Base-by-base conservation (phyloP, 768 basidiomycete species). In the Cyclocybe aegerita region DNA sequence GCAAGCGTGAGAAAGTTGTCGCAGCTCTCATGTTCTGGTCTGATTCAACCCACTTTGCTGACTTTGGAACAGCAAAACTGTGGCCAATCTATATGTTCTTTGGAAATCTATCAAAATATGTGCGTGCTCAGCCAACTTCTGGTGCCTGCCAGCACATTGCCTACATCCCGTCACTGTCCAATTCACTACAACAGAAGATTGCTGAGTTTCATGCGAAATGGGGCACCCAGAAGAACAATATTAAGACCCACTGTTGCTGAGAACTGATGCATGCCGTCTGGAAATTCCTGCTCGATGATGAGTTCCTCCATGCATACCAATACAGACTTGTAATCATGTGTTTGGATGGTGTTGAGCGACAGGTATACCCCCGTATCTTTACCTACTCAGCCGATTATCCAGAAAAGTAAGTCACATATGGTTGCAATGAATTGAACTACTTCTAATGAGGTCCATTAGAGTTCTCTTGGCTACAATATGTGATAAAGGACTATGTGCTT, bases 321-420 rank as follows among this genome's bases (percentile, higher is more conserved):
- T 55, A 72, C 49, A 70, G 73, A 0, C 64, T 72, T 7, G 62
- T 67, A 1, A 35, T 71, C 0, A 32, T 40, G 6, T 72, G 65
- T 42, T 17, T 29, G 8, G 71, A 73, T 61, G 65, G 66, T 0
- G 54, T 71, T 6, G 10, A 33, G 8, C 61, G 70, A 1, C 57
- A 57, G 2, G 47, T 74, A 9, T 74, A 61, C 54, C 69, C 68
- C 8, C 57, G 63, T 0, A 46, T 74, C 17, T 65, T 72, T 42
- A 68, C 62, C 0, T 71, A 72, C 49, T 66, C 69, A 1, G 68
- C 69, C 0, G 71, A 73, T n/a, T n/a, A n/a, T n/a, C n/a, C n/a
- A n/a, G n/a, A n/a, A n/a, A n/a, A n/a, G n/a, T n/a, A n/a, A n/a
- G n/a, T n/a, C n/a, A n/a, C n/a, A n/a, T n/a, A n/a, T n/a, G n/a